Percentiles rank a stretch among this genome's conserved stretches.
These are phyloP conservation scores for Pseudopithomyces maydicus DNA, from an alignment of 2,329 filamentous ascomycete genomes.

Conservation along the genomic window DNA sequence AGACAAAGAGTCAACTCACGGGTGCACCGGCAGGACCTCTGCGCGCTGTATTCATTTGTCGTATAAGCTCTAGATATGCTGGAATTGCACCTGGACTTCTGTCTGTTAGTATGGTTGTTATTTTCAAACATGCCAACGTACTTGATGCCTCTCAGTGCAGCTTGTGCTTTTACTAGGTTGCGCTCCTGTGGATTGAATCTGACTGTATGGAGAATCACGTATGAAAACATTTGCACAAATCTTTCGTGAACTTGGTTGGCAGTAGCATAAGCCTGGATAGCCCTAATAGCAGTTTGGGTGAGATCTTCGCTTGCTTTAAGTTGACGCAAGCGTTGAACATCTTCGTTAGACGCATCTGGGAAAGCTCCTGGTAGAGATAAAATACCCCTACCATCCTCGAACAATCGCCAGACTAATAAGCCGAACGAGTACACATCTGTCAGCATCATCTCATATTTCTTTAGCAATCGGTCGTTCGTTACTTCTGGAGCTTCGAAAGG, in stretches of 20 bases:
- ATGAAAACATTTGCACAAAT: conserved; percentile 1
- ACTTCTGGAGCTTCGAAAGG: conserved; percentile 15
- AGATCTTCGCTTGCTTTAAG: conserved; percentile 4
- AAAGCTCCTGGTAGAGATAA: conserved; percentile 8
- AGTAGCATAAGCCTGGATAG: neutral
- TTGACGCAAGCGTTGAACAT: neutral
- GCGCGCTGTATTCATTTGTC: neutral
- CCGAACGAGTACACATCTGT: conserved; percentile 18
- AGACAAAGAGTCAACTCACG: neutral
- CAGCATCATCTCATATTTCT: conserved; percentile 10
- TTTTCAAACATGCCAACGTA: neutral
- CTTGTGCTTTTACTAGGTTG: conserved; percentile 6
- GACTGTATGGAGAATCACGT: conserved; percentile 6
- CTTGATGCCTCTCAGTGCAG: conserved; percentile 9
- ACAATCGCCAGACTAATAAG: conserved; percentile 10
- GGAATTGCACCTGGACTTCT: neutral
- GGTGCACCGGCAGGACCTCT: neutral
- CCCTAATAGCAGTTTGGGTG: neutral
- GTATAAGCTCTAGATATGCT: neutral
- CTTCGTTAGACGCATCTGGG: conserved; percentile 3
- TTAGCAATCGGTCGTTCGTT: neutral
- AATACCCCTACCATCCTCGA: conserved; percentile 12
- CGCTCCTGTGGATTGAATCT: conserved; percentile 5
- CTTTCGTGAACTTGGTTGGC: neutral
- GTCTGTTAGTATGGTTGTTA: neutral